Base-by-base conservation (phyloP, 208 protist genomes). In the Acanthamoeba royreba region DNA sequence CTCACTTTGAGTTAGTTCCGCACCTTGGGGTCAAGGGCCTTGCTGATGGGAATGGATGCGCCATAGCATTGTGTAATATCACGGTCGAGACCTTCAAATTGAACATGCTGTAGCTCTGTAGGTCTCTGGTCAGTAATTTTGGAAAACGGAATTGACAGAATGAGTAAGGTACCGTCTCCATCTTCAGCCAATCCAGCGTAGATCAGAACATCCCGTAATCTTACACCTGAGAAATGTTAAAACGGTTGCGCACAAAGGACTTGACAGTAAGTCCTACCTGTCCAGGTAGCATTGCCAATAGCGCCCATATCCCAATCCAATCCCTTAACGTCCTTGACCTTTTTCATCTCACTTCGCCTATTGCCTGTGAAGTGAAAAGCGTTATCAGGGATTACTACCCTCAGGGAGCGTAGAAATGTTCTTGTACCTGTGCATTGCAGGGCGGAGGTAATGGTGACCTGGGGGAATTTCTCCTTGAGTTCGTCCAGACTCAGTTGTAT, bases 341-440 rank as follows among this genome's bases (percentile, higher is more conserved):
- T 17, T 33, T 89, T 89, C 83, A 97, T 97, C 81, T 96, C 96
- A 22, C 55, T 95, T 79, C 97, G 95, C 22, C 97, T 87, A 77
- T 98, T 98, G 45, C 97, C 97, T 58, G n/a, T n/a, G n/a, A n/a
- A n/a, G n/a, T n/a, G n/a, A n/a, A n/a, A n/a, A n/a, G n/a, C n/a
- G n/a, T n/a, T n/a, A n/a, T n/a, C n/a, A n/a, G n/a, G n/a, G n/a
- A n/a, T n/a, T n/a, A n/a, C n/a, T n/a, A n/a, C n/a, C n/a, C n/a
- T n/a, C n/a, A n/a, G n/a, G n/a, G n/a, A n/a, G n/a, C n/a, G n/a
- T n/a, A n/a, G n/a, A n/a, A n/a, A n/a, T n/a, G n/a, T n/a, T n/a
- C n/a, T n/a, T n/a, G n/a, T n/a, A n/a, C n/a, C n/a, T n/a, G 96
- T 97, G 93, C 97, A 98, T 93, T 98, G 96, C 13, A 98, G 89